Conservation (phyloP, 2,329 filamentous ascomycete species). For the Neonectria neomacrospora region DNA sequence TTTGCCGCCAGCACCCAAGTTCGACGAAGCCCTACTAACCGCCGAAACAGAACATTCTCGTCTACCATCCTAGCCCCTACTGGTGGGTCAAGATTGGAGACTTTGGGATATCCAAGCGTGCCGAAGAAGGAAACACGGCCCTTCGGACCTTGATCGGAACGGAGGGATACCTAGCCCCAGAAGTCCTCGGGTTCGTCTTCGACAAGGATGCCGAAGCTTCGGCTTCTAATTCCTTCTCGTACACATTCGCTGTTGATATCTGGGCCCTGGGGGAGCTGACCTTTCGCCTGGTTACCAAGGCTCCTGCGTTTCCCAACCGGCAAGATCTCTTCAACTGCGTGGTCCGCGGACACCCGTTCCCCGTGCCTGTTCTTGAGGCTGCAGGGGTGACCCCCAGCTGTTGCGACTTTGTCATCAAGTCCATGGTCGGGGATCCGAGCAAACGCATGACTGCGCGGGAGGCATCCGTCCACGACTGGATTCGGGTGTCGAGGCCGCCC, state of each 20-base stretch:
- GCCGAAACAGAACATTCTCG: slow-evolving; percentile 9
- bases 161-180: slow-evolving; percentile 6
- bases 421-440: not conserved
- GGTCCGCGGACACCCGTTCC: not conserved
- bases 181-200: not conserved
- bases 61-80: not conserved
- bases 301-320: not conserved
- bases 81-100: slow-evolving; percentile 16
- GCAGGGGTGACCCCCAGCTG: not conserved
- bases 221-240: not conserved
- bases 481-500: not conserved
- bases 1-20: not conserved
- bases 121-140: not conserved
- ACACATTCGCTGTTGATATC: slow-evolving; percentile 5
- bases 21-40: not conserved
- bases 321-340: not conserved
- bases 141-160: slow-evolving; percentile 7
- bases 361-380: not conserved
- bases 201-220: not conserved
- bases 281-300: not conserved
- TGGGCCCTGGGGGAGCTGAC: slow-evolving; percentile 4
- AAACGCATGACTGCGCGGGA: not conserved
- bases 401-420: not conserved
- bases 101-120: slow-evolving; percentile 19
- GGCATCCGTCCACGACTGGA: not conserved